Conservation (phyloP, 2,329 filamentous ascomycete species). For the Cladosporium sp. region DNA sequence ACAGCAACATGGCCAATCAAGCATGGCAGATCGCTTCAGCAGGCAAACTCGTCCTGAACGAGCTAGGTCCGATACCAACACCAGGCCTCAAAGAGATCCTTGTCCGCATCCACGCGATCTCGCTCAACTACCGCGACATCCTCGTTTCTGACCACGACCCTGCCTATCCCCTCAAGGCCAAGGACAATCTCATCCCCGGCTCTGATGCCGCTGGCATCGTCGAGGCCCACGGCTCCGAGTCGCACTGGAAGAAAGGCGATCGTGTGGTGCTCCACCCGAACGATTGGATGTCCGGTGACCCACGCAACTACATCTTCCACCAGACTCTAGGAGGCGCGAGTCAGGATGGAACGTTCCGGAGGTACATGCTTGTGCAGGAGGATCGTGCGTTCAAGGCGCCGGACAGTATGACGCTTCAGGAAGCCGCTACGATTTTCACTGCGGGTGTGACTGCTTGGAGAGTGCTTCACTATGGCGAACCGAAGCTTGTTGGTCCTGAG, state of each 20-base stretch:
- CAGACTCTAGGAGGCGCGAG: constrained; percentile 54
- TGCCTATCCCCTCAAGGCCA: constrained; percentile 25
- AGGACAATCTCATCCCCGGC: constrained; percentile 53
- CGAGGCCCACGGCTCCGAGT: constrained; percentile 47
- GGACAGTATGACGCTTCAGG: constrained; percentile 57
- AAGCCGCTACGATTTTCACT: constrained; percentile 62
- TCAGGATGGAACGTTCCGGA: constrained; percentile 58
- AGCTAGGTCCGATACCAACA: constrained; percentile 28
- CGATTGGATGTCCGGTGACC: constrained; percentile 26
- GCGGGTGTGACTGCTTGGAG: constrained; percentile 59
- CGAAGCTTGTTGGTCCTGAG: constrained; percentile 35
- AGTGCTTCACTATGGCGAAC: constrained; percentile 57
- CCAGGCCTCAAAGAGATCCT: constrained; percentile 48
- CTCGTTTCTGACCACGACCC: constrained; percentile 25
- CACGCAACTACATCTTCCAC: constrained; percentile 38
- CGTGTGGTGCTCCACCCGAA: constrained; percentile 58
- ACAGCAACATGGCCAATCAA: constrained; percentile 25
- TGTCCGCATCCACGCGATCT: constrained; percentile 53
- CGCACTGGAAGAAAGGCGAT: constrained; percentile 52
- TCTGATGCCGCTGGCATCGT: constrained; percentile 68
- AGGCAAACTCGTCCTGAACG: constrained; percentile 25
- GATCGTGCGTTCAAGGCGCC: constrained; percentile 57
- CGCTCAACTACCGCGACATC: constrained; percentile 55
- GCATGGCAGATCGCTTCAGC: constrained; percentile 30
- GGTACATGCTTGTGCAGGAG: constrained; percentile 58